Evolutionary conservation across 148 eudicot species (phyloP).

Genomic region (Vaccinium myrtillus): DNA sequence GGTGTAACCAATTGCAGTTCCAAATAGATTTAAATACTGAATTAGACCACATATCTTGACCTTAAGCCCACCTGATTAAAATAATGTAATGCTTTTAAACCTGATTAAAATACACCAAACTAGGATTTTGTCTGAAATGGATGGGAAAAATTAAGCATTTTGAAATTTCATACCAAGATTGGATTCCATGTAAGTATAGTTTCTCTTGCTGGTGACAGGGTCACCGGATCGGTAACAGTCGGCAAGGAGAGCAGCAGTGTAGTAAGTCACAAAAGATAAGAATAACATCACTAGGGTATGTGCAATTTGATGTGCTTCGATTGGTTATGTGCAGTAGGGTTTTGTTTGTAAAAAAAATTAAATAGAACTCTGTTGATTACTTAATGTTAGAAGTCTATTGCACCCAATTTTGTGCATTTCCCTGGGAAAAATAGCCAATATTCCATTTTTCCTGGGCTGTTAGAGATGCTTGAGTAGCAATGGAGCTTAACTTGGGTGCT

Average conservation of each 20-base stretch:
- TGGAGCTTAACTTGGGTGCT: too few relatives aligned
- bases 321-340: too few relatives aligned
- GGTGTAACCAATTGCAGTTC: too few relatives aligned
- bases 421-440: too few relatives aligned
- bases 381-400: too few relatives aligned
- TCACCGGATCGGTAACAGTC: constrained; percentile 50
- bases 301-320: too few relatives aligned
- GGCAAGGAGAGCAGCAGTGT: constrained; percentile 47
- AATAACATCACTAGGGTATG: constrained; percentile 34
- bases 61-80: constrained; percentile 45
- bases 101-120: neutral
- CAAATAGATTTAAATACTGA: constrained; percentile 68
- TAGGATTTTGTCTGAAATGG: neutral
- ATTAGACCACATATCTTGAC: constrained; percentile 61
- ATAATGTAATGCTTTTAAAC: neutral
- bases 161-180: constrained; percentile 34
- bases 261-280: constrained; percentile 52
- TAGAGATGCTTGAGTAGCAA: too few relatives aligned
- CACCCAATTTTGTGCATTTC: too few relatives aligned
- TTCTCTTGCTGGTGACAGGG: constrained; percentile 44
- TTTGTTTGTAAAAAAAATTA: too few relatives aligned
- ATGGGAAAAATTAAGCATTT: neutral
- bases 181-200: constrained; percentile 50
- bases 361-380: too few relatives aligned
- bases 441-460: too few relatives aligned